These are phyloP conservation scores for Aleurites moluccanus DNA, from an alignment of 441 rosid species.

Conservation along the genomic window DNA sequence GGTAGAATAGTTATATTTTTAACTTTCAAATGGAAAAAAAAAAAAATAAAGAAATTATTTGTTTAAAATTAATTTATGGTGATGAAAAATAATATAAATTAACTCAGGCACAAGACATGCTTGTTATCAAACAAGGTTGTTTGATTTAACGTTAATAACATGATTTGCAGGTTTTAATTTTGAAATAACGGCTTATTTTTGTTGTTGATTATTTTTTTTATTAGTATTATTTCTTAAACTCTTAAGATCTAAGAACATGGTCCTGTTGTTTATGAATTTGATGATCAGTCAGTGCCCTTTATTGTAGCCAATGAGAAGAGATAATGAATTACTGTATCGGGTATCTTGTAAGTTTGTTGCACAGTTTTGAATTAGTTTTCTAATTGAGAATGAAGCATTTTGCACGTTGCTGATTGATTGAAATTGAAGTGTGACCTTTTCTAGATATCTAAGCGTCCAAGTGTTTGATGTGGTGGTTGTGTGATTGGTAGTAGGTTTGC, in stretches of 20 bases:
- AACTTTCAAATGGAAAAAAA: not conserved
- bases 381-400: not conserved
- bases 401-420: slow-evolving; percentile 12
- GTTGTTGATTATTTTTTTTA: not conserved
- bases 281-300: not conserved
- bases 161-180: slow-evolving; percentile 9
- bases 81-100: not conserved
- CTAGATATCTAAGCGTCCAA: slow-evolving; percentile 2
- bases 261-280: not conserved
- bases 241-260: slow-evolving; percentile 12
- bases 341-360: not conserved
- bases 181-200: not conserved
- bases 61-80: not conserved
- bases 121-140: not conserved
- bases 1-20: not conserved
- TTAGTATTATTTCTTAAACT: not conserved
- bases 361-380: not conserved
- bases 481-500: not conserved
- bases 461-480: not conserved
- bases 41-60: not conserved
- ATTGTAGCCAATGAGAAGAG: not conserved
- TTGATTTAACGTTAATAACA: slow-evolving; percentile 9
- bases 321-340: not conserved
- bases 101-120: not conserved
- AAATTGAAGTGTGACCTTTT: not conserved